phyloP scores from a whole-genome alignment of 805 yeast genomes.

The Candida coleopterorum region DNA sequence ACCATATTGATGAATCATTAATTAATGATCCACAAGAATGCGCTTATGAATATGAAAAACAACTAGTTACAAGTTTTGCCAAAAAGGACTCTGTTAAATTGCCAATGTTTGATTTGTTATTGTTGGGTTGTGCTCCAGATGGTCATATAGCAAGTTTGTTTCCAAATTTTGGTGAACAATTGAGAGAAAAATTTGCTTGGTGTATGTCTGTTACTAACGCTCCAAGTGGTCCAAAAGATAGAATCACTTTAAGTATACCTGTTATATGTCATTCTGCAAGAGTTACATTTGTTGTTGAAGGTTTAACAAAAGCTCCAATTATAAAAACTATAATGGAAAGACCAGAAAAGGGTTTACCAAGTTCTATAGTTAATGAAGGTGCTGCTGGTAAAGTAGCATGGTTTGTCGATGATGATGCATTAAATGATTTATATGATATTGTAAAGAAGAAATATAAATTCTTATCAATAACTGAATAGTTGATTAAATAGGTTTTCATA shows the following conservation, averaged over 20 bases:
- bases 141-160: constrained; percentile 97
- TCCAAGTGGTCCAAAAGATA: constrained; percentile 76
- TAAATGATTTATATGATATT: constrained; percentile 66
- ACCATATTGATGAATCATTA: constrained; percentile 74
- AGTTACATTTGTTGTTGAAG: constrained; percentile 94
- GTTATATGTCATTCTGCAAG: constrained; percentile 91
- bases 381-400: constrained; percentile 97
- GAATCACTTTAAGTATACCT: constrained; percentile 89
- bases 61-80: constrained; percentile 84
- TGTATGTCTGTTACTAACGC: constrained; percentile 89
- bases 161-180: constrained; percentile 79
- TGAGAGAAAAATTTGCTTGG: constrained; percentile 92
- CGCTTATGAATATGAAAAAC: constrained; percentile 89
- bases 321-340: constrained; percentile 90
- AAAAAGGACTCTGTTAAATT: constrained; percentile 93
- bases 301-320: constrained; percentile 90
- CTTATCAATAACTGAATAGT: constrained; percentile 27
- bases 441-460: constrained; percentile 70
- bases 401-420: constrained; percentile 95
- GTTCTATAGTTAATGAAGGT: constrained; percentile 87
- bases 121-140: constrained; percentile 97
- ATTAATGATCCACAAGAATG: constrained; percentile 83
- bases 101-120: constrained; percentile 87
- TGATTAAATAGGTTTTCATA: too few species aligned
- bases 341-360: constrained; percentile 94